A percentile compares a stretch with the other conserved stretches of the same genome.
Evolutionary conservation across 2,329 filamentous ascomycete species (phyloP).

Genomic region (Beauveria scarabaeidicola): DNA sequence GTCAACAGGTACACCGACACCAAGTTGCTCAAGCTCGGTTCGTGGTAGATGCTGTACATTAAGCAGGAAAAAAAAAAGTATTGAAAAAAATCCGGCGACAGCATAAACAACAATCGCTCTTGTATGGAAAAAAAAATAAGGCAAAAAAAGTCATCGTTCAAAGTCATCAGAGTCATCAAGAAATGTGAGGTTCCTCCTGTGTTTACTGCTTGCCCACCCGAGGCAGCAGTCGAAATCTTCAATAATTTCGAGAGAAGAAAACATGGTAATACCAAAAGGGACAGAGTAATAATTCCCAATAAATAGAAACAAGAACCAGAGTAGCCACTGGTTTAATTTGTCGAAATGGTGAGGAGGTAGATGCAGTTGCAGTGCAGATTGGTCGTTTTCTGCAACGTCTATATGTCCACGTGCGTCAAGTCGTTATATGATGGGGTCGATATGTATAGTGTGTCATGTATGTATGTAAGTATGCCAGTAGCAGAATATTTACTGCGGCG

Average conservation of each 20-base stretch:
- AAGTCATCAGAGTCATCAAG: conserved; percentile 4
- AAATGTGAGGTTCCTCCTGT: neutral
- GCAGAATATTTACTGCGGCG: conserved; percentile 30
- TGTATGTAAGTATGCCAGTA: neutral
- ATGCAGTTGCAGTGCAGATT: neutral
- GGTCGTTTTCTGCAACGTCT: neutral
- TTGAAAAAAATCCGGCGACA: conserved; percentile 12
- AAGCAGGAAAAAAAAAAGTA: neutral
- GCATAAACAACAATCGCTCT: conserved; percentile 7
- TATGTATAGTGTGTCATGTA: neutral
- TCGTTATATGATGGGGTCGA: neutral
- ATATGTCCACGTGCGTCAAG: neutral
- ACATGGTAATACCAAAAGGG: neutral
- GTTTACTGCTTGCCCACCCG: neutral
- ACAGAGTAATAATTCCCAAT: neutral
- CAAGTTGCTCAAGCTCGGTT: neutral
- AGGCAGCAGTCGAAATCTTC: neutral
- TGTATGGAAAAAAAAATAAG: neutral
- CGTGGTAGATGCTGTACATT: neutral
- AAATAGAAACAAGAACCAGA: neutral
- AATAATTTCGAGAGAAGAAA: neutral
- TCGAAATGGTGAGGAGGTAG: neutral
- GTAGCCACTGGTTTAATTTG: neutral
- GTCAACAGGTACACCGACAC: neutral
- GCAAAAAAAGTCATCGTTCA: neutral